Conservation (phyloP, 108 stramenopile species). For the Cyclotella baltica region DNA sequence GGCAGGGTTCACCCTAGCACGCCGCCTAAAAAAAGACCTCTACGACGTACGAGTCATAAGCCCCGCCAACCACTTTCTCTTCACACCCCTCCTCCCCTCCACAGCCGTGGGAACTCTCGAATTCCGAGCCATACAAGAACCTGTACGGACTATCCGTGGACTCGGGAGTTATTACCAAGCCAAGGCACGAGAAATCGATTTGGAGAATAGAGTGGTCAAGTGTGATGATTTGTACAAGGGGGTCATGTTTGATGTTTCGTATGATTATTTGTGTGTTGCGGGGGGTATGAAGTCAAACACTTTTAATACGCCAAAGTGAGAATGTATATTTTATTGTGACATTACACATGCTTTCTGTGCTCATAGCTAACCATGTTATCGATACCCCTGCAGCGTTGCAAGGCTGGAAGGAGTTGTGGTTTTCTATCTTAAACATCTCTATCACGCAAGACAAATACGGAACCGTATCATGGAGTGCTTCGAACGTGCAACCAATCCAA, state of each 20-base stretch:
- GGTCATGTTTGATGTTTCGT: conserved; percentile 77
- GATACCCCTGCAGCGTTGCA: conserved; percentile 28
- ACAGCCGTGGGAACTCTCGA: conserved; percentile 98
- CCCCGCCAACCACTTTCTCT: conserved; percentile 96
- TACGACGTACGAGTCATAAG: conserved; percentile 77
- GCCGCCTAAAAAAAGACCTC: conserved; percentile 50
- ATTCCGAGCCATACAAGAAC: conserved; percentile 95
- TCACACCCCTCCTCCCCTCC: conserved; percentile 95
- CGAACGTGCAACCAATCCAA: conserved; percentile 92
- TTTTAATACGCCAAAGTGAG: conserved; percentile 76
- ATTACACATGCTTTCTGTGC: neutral
- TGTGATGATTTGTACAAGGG: conserved; percentile 75
- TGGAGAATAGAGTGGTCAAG: conserved; percentile 57
- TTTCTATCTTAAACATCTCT: conserved; percentile 95
- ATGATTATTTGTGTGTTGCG: conserved; percentile 91
- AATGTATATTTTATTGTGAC: neutral
- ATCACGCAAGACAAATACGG: conserved; percentile 94
- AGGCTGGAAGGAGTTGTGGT: conserved; percentile 80
- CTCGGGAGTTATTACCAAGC: conserved; percentile 85
- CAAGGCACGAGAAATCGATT: conserved; percentile 76
- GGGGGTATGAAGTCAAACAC: conserved; percentile 85
- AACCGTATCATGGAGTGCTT: conserved; percentile 95
- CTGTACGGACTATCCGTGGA: conserved; percentile 79
- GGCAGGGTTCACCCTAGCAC: conserved; percentile 75
- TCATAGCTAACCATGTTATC: neutral